Evolutionary conservation across 768 basidiomycete species (phyloP).

Genomic region (Postia placenta): DNA sequence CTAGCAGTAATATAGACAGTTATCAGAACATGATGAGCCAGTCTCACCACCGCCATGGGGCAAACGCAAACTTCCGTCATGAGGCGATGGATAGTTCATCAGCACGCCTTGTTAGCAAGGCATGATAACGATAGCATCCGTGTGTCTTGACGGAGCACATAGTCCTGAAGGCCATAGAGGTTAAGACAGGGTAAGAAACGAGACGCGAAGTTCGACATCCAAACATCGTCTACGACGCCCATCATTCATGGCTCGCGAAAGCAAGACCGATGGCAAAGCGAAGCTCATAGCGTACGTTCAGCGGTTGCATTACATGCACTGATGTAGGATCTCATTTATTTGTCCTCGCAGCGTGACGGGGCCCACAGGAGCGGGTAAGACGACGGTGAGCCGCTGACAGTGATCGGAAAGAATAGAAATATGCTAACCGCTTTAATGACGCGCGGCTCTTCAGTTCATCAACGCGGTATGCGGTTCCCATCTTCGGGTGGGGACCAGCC

Average conservation of each 20-base stretch:
- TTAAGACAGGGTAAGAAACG: not conserved
- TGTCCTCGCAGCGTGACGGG: constrained; percentile 16
- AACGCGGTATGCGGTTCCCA: constrained; percentile 16
- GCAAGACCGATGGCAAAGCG: not conserved
- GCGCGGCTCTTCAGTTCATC: constrained; percentile 14
- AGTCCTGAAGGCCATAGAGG: not conserved
- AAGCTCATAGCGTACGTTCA: not conserved
- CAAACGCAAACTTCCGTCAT: no score
- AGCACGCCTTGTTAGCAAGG: not conserved
- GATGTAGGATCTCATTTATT: not conserved
- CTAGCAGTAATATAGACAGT: not conserved
- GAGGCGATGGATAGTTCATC: not conserved
- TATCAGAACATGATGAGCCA: not conserved
- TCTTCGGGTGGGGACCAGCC: constrained; percentile 9
- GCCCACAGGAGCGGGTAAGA: constrained; percentile 17
- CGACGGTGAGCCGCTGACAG: constrained; percentile 9
- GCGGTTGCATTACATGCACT: not conserved
- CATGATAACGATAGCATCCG: not conserved
- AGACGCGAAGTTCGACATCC: not conserved
- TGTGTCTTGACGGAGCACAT: not conserved
- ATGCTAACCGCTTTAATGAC: not conserved
- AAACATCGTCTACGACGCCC: not conserved
- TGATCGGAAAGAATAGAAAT: not conserved
- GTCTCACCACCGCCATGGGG: no score
- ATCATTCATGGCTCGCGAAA: not conserved